phyloP scores from a whole-genome alignment of 2,329 filamentous ascomycete species.

The Clonostachys rosea region DNA sequence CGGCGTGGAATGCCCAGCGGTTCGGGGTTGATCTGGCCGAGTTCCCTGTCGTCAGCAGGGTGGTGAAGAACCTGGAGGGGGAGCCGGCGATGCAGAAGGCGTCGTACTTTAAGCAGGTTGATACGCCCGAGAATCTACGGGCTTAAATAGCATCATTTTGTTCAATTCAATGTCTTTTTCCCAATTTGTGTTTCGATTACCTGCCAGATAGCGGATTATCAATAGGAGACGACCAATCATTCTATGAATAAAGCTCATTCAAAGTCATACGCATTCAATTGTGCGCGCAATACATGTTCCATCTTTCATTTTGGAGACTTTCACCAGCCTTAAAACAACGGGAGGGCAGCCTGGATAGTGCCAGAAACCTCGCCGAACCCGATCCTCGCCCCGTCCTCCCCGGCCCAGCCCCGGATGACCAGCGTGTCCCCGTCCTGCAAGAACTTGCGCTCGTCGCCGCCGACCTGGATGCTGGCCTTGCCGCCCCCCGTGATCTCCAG shows the following conservation, averaged over 20 bases:
- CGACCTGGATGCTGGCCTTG: conserved; percentile 57
- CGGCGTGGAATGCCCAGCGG: conserved; percentile 51
- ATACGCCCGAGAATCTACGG: conserved; percentile 30
- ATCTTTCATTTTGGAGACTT: background rate
- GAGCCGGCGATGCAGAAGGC: conserved; percentile 46
- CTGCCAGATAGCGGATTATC: conserved; percentile 1
- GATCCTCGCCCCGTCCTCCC: conserved; percentile 61
- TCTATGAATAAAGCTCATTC: too few species aligned
- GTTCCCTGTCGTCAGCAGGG: conserved; percentile 39
- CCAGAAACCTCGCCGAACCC: conserved; percentile 74
- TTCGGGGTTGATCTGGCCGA: conserved; percentile 44
- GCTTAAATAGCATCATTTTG: conserved; percentile 27
- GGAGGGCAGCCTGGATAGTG: conserved; percentile 38
- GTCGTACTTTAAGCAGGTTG: conserved; percentile 48
- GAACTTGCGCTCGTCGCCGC: conserved; percentile 65
- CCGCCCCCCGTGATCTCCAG: conserved; percentile 70
- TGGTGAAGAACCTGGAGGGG: conserved; percentile 39
- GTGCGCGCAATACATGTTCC: conserved; percentile 4
- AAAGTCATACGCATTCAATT: too few species aligned
- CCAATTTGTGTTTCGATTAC: background rate
- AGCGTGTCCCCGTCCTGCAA: conserved; percentile 71
- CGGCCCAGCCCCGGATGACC: conserved; percentile 61
- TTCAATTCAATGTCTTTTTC: conserved; percentile 8
- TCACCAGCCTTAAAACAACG: conserved; percentile 14
- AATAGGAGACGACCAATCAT: too few species aligned